These are phyloP conservation scores for Saxophila tyrrhenica DNA, from an alignment of 495 filamentous ascomycete species.

Conservation along the genomic window DNA sequence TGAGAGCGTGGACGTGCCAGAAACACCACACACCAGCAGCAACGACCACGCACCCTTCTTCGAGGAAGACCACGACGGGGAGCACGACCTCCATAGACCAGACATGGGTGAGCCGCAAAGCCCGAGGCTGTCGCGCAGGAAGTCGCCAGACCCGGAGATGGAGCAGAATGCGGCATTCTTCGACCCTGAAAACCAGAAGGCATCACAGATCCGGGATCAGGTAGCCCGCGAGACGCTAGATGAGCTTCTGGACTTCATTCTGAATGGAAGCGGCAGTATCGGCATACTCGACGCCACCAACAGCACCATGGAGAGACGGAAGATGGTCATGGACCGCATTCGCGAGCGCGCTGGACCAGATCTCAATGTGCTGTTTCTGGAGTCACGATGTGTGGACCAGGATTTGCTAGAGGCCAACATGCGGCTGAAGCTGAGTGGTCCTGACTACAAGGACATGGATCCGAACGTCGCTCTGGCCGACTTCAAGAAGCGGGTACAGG, in stretches of 20 bases:
- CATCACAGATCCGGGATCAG: conserved; percentile 75
- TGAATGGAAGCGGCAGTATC: conserved; percentile 74
- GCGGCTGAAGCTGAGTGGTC: conserved; percentile 92
- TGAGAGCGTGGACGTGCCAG: conserved; percentile 23
- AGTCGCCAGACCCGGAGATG: conserved; percentile 29
- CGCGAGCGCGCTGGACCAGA: conserved; percentile 71
- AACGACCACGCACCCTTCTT: not conserved
- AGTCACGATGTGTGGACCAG: conserved; percentile 80
- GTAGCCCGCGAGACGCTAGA: conserved; percentile 86
- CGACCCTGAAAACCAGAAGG: conserved; percentile 75
- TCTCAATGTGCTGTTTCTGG: conserved; percentile 83
- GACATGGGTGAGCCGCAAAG: conserved; percentile 13
- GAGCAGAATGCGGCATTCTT: conserved; percentile 92
- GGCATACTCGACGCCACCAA: conserved; percentile 98
- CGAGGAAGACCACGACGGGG: conserved; percentile 3
- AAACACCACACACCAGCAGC: conserved; percentile 4
- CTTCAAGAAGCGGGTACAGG: conserved; percentile 85
- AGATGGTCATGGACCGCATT: conserved; percentile 72
- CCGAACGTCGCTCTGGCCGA: conserved; percentile 70
- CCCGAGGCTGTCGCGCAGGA: not conserved
- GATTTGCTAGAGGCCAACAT: conserved; percentile 88
- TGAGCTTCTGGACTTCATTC: conserved; percentile 77
- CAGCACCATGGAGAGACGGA: conserved; percentile 75
- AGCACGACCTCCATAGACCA: conserved; percentile 7
- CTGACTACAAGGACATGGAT: conserved; percentile 91